phyloP scores from a whole-genome alignment of 225 moss, liverwort and hornwort genomes.

The Pseudisothecium myosuroides region DNA sequence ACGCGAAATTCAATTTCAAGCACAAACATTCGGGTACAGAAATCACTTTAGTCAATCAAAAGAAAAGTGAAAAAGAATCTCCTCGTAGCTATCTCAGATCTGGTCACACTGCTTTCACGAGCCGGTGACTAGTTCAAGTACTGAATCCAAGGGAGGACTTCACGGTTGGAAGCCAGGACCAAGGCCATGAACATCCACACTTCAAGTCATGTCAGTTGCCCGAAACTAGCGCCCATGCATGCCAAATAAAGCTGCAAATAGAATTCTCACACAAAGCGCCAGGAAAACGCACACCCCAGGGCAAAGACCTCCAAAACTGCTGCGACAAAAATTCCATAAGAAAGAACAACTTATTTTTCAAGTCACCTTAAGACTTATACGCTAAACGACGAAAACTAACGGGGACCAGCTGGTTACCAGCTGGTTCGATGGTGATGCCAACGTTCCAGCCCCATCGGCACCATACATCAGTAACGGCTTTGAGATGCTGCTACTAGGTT shows the following conservation, averaged over 20 bases:
- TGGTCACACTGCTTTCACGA: neutral
- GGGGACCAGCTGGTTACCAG: slow-evolving; percentile 69
- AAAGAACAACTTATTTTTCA: neutral
- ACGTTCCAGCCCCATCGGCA: slow-evolving; percentile 93
- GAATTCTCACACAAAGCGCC: neutral
- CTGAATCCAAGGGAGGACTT: neutral
- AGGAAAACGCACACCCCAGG: neutral
- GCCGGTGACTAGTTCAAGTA: neutral
- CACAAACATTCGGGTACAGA: neutral
- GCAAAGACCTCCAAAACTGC: neutral
- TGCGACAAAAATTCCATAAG: neutral
- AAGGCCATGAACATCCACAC: neutral
- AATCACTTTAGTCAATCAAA: neutral
- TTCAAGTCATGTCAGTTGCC: neutral
- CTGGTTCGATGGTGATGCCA: slow-evolving; percentile 98
- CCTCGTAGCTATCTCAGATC: neutral
- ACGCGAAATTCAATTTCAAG: neutral
- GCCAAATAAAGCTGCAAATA: neutral
- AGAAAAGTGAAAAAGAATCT: neutral
- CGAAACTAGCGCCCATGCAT: neutral
- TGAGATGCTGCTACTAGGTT: slow-evolving; percentile 98
- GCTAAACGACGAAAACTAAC: slow-evolving; percentile 30
- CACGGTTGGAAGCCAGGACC: neutral
- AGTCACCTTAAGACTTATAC: neutral
- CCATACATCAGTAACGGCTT: slow-evolving; percentile 99